These are phyloP conservation scores for Fusarium zealandicum DNA, from an alignment of 2,329 filamentous ascomycete species.

Conservation along the genomic window DNA sequence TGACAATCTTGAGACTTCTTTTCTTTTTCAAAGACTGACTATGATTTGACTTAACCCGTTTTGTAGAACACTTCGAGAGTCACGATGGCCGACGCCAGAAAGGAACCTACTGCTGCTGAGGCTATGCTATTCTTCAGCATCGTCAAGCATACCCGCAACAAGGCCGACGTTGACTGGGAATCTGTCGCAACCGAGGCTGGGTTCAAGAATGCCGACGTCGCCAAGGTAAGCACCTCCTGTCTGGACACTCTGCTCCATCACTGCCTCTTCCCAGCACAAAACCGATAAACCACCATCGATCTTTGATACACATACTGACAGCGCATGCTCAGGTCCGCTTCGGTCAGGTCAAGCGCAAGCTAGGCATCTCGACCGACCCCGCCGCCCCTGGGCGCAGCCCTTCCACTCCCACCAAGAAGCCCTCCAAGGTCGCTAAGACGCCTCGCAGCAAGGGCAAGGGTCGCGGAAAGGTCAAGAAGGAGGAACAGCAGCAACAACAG, in stretches of 20 bases:
- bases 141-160: conserved; percentile 52
- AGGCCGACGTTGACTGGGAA: conserved; percentile 58
- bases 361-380: conserved; percentile 47
- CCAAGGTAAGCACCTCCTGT: conserved; percentile 54
- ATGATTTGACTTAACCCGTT: background rate
- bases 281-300: no score
- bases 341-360: conserved; percentile 58
- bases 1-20: background rate
- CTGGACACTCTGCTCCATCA: no score
- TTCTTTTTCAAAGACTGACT: background rate
- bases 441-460: conserved; percentile 34
- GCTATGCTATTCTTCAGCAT: conserved; percentile 55
- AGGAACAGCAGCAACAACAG: conserved; percentile 22
- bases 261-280: no score
- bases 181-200: conserved; percentile 51
- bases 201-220: conserved; percentile 56
- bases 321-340: conserved; percentile 51
- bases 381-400: conserved; percentile 16
- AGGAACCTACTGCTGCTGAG: conserved; percentile 51
- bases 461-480: conserved; percentile 36
- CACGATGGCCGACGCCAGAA: conserved; percentile 46
- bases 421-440: conserved; percentile 44
- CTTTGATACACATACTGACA: conserved; percentile 4
- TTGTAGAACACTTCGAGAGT: conserved; percentile 2
- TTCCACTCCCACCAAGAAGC: conserved; percentile 35